Evolutionary conservation across 192 early-diverging fungal species (phyloP).

Genomic region (Thamnidium elegans): DNA sequence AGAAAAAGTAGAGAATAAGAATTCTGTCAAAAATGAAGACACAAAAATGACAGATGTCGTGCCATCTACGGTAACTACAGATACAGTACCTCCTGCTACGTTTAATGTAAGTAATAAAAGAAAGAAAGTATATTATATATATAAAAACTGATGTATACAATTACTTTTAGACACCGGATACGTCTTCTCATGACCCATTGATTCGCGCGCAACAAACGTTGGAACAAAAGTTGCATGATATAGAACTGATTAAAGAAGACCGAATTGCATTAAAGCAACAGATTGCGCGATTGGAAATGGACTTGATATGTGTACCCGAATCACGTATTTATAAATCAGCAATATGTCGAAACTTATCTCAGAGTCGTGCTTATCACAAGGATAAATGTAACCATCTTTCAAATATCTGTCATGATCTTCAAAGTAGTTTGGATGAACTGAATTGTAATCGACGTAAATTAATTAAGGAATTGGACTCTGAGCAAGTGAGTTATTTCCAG

Average conservation of each 20-base stretch:
- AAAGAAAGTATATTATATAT: too few relatives aligned
- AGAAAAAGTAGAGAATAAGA: too few relatives aligned
- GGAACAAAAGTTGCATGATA: slow-evolving; percentile 22
- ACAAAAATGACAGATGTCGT: too few relatives aligned
- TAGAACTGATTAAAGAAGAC: slow-evolving; percentile 28
- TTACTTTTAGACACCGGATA: neutral
- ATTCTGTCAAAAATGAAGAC: too few relatives aligned
- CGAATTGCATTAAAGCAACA: slow-evolving; percentile 28
- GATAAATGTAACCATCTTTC: slow-evolving; percentile 19
- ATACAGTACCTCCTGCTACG: too few relatives aligned
- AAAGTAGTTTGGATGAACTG: slow-evolving; percentile 15
- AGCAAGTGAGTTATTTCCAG: neutral
- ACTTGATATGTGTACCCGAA: slow-evolving; percentile 16
- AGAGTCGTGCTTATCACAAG: slow-evolving; percentile 9
- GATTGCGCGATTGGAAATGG: slow-evolving; percentile 23
- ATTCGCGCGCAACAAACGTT: slow-evolving; percentile 21
- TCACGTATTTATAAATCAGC: slow-evolving; percentile 17
- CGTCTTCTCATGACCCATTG: slow-evolving; percentile 16
- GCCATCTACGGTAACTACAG: too few relatives aligned
- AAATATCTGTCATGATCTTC: slow-evolving; percentile 7
- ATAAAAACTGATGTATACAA: neutral
- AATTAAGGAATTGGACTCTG: slow-evolving; percentile 13
- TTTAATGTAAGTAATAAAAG: too few relatives aligned
- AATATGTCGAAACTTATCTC: slow-evolving; percentile 17
- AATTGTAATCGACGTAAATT: neutral